Percentiles rank a stretch among this genome's conserved stretches.
Conservation (phyloP, 768 basidiomycete species). For the Wakefieldia striispora region DNA sequence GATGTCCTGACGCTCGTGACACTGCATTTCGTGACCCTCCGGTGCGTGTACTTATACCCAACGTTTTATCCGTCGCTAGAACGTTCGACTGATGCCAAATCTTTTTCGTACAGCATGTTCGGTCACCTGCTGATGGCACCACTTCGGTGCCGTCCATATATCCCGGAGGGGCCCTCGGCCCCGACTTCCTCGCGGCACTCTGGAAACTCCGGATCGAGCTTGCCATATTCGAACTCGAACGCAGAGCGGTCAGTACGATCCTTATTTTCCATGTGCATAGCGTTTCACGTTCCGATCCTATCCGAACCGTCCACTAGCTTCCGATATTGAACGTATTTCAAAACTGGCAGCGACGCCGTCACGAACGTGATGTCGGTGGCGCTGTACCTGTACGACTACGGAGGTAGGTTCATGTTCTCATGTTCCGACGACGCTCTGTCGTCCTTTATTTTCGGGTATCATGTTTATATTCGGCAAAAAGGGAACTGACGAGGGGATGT, state of each 20-base stretch:
- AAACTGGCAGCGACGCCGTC: background rate
- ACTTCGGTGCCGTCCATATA: background rate
- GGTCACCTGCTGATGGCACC: too few species aligned
- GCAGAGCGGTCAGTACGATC: constrained; percentile 18
- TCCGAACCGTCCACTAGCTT: constrained; percentile 6
- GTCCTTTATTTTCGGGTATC: too few species aligned
- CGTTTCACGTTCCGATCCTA: background rate
- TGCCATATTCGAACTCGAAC: constrained; percentile 21
- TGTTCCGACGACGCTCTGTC: too few species aligned
- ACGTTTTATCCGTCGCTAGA: background rate
- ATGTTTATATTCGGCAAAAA: too few species aligned
- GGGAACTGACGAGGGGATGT: background rate
- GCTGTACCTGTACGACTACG: background rate
- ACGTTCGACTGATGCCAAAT: background rate
- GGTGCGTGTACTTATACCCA: constrained; percentile 2
- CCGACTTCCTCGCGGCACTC: constrained; percentile 15
- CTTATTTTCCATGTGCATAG: background rate
- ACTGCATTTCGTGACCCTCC: background rate
- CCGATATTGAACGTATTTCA: constrained; percentile 22
- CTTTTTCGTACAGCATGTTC: background rate
- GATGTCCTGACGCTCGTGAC: background rate
- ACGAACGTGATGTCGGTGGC: background rate
- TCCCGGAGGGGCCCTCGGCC: background rate
- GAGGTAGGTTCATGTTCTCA: constrained; percentile 6
- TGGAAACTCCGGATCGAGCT: constrained; percentile 19